Conservation (phyloP, 805 yeast species). For the Candida insectalens region DNA sequence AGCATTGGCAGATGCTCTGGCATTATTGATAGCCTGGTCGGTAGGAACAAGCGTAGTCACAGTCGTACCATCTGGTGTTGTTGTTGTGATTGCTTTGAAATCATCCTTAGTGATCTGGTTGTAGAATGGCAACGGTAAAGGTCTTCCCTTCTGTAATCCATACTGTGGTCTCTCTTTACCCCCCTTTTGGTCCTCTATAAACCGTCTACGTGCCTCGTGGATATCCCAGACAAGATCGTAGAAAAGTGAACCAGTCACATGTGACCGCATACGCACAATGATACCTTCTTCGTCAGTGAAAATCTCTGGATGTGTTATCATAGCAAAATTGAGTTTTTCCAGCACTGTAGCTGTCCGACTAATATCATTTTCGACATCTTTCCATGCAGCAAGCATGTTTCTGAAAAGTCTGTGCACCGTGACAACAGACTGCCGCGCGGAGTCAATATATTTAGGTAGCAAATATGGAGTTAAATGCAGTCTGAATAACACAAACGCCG, state of each 20-base stretch:
- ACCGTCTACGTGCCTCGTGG: constrained; percentile 83
- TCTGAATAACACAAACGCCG: constrained; percentile 71
- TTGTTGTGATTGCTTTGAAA: constrained; percentile 73
- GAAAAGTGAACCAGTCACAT: constrained; percentile 80
- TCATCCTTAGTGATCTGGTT: constrained; percentile 86
- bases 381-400: constrained; percentile 88
- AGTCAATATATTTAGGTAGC: constrained; percentile 66
- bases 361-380: constrained; percentile 80
- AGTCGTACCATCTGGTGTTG: constrained; percentile 90
- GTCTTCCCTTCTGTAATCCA: constrained; percentile 20
- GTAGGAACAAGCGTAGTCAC: constrained; percentile 85
- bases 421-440: constrained; percentile 87
- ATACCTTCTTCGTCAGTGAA: constrained; percentile 66
- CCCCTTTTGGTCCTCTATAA: constrained; percentile 31
- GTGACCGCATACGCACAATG: constrained; percentile 83
- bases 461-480: constrained; percentile 71
- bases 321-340: constrained; percentile 79
- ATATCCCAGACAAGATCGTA: constrained; percentile 91
- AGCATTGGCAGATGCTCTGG: constrained; percentile 46
- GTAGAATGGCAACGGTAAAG: constrained; percentile 79
- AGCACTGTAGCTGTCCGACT: constrained; percentile 85
- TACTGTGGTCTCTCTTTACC: constrained; percentile 1
- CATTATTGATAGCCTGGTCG: constrained; percentile 58
- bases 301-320: constrained; percentile 80
- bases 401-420: constrained; percentile 84